A percentile compares a stretch with the other conserved stretches of the same genome.
These are phyloP conservation scores for Kwoniella heveanensis DNA, from an alignment of 768 basidiomycete species.

Conservation along the genomic window DNA sequence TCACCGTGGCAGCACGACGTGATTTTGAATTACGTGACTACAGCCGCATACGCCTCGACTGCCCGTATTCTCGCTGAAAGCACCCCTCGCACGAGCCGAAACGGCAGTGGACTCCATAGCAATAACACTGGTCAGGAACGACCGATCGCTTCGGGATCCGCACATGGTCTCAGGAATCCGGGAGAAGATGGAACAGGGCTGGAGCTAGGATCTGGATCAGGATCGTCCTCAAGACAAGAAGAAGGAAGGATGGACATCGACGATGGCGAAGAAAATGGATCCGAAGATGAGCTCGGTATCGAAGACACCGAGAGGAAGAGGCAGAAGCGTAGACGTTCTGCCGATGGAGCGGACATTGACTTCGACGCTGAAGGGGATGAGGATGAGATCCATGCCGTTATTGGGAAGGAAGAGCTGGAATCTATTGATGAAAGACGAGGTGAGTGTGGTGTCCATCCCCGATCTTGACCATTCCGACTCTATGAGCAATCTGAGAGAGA, in stretches of 20 bases:
- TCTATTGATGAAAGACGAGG: slow-evolving; percentile 35
- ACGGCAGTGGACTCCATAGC: too few relatives aligned
- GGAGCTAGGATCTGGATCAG: slow-evolving; percentile 1
- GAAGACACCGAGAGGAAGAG: slow-evolving; percentile 6
- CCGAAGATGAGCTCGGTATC: slow-evolving; percentile 4
- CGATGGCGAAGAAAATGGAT: slow-evolving; percentile 11
- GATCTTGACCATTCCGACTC: neutral
- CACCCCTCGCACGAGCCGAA: neutral
- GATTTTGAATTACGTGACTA: slow-evolving; percentile 43
- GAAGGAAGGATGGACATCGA: slow-evolving; percentile 32
- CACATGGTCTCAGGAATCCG: neutral
- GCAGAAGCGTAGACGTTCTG: neutral
- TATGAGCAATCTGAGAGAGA: too few relatives aligned
- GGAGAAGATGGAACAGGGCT: neutral
- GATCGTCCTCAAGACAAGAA: slow-evolving; percentile 1
- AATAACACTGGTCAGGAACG: too few relatives aligned
- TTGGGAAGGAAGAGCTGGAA: slow-evolving; percentile 12
- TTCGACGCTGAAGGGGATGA: slow-evolving; percentile 7
- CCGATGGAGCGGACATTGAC: slow-evolving; percentile 2
- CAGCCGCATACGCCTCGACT: slow-evolving; percentile 41
- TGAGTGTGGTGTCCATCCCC: slow-evolving; percentile 15
- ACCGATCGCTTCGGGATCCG: neutral
- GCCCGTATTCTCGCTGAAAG: slow-evolving; percentile 29
- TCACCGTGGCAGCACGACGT: slow-evolving; percentile 43
- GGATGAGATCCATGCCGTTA: neutral